Conservation (phyloP, 176 grass and related monocot species). For the Avena insularis region DNA sequence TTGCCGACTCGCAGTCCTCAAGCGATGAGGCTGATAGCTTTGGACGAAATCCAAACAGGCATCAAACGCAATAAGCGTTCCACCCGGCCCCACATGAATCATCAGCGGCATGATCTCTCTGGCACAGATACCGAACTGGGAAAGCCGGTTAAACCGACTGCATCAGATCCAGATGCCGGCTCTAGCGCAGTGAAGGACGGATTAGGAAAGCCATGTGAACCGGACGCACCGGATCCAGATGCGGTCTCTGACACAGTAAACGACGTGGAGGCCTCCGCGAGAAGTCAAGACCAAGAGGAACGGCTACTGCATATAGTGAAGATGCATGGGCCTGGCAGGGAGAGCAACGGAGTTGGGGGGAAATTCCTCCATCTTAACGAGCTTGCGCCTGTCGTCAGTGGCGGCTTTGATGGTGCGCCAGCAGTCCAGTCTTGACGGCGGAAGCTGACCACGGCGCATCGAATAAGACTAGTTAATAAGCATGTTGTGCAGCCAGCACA, state of each 20-base stretch:
- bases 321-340: constrained; percentile 36
- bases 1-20: constrained; percentile 46
- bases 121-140: constrained; percentile 56
- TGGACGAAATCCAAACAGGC: constrained; percentile 66
- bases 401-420: constrained; percentile 59
- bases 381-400: constrained; percentile 48
- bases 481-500: constrained; percentile 20
- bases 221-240: constrained; percentile 57
- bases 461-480: constrained; percentile 44
- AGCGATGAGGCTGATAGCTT: constrained; percentile 56
- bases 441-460: constrained; percentile 45
- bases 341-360: constrained; percentile 38
- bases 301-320: constrained; percentile 42
- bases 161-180: constrained; percentile 56
- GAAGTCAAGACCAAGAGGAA: constrained; percentile 65
- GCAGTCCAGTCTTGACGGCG: constrained; percentile 32
- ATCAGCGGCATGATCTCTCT: constrained; percentile 64
- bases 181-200: constrained; percentile 42
- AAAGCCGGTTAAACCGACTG: constrained; percentile 51
- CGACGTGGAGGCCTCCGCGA: constrained; percentile 54
- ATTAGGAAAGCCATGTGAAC: constrained; percentile 51
- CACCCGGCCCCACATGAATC: constrained; percentile 59
- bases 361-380: constrained; percentile 77
- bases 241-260: constrained; percentile 41
- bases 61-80: constrained; percentile 80